phyloP scores from a whole-genome alignment of 345 rosid species.

The Carallia brachiata region DNA sequence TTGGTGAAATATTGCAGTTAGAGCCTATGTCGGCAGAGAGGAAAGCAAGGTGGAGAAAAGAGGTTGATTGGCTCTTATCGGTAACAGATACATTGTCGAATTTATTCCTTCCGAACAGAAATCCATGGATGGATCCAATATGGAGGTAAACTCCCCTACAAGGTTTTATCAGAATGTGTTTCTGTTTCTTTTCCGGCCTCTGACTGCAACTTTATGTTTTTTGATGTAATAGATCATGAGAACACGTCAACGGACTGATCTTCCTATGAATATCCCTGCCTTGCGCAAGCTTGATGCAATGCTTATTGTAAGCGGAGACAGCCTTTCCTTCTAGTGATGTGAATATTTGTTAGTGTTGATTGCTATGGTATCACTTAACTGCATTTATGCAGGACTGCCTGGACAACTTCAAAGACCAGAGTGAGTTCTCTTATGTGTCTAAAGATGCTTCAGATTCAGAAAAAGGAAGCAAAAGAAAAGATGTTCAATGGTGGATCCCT shows the following conservation, averaged over 20 bases:
- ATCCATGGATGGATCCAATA: slow-evolving; percentile 29
- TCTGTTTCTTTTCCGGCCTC: neutral
- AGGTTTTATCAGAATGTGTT: neutral
- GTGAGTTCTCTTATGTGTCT: slow-evolving; percentile 59
- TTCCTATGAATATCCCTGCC: slow-evolving; percentile 90
- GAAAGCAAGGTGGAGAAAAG: slow-evolving; percentile 44
- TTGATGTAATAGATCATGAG: slow-evolving; percentile 59
- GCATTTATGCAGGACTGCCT: slow-evolving; percentile 51
- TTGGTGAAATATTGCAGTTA: slow-evolving; percentile 38
- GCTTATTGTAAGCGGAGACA: slow-evolving; percentile 63
- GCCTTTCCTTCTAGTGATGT: neutral
- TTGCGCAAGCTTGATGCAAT: slow-evolving; percentile 83
- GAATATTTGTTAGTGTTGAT: neutral
- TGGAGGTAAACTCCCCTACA: slow-evolving; percentile 22
- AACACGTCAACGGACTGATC: slow-evolving; percentile 77
- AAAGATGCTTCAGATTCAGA: slow-evolving; percentile 62
- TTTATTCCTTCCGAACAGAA: slow-evolving; percentile 41
- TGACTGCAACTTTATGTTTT: neutral
- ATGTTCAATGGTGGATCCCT: slow-evolving; percentile 93
- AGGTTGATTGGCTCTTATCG: slow-evolving; percentile 39
- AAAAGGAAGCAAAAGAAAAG: slow-evolving; percentile 50
- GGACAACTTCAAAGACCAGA: slow-evolving; percentile 70
- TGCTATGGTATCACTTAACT: neutral
- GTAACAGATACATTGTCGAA: slow-evolving; percentile 45
- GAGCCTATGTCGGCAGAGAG: slow-evolving; percentile 44